A percentile compares a stretch with the other conserved stretches of the same genome.
These are phyloP conservation scores for Gossypium bickii DNA, from an alignment of 345 rosid species.

Conservation along the genomic window DNA sequence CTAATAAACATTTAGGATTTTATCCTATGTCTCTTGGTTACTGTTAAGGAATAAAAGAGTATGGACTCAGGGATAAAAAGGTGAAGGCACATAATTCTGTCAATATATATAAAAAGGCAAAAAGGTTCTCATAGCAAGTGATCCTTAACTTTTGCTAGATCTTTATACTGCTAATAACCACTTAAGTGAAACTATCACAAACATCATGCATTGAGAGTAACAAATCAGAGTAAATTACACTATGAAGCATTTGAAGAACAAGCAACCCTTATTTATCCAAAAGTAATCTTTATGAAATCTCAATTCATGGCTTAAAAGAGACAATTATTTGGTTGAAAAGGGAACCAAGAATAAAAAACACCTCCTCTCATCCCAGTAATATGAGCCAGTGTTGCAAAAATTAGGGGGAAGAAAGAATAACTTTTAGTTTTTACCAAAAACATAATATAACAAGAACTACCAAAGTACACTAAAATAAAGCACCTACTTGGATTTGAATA, in stretches of 20 bases:
- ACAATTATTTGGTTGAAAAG: not conserved
- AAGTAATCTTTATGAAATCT: not conserved
- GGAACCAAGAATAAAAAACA: not conserved
- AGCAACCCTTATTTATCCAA: not conserved
- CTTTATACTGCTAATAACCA: not conserved
- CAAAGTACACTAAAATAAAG: not conserved
- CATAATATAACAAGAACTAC: not conserved
- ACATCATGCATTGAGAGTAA: not conserved
- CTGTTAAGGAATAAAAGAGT: not conserved
- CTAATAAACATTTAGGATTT: not conserved
- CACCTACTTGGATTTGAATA: conserved; percentile 69
- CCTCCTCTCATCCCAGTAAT: not conserved
- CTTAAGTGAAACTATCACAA: not conserved
- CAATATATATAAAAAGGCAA: not conserved
- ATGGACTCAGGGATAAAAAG: not conserved
- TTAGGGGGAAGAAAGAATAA: not conserved
- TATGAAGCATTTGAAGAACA: not conserved
- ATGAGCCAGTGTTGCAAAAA: not conserved
- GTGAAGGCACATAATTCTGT: not conserved
- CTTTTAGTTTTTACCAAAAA: not conserved
- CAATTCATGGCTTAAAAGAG: not conserved
- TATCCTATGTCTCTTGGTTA: not conserved
- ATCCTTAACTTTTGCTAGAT: not conserved
- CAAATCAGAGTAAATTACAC: not conserved
- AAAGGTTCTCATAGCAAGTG: not conserved